phyloP scores from a whole-genome alignment of 495 filamentous ascomycete genomes.

The Talaromyces nanjingensis region DNA sequence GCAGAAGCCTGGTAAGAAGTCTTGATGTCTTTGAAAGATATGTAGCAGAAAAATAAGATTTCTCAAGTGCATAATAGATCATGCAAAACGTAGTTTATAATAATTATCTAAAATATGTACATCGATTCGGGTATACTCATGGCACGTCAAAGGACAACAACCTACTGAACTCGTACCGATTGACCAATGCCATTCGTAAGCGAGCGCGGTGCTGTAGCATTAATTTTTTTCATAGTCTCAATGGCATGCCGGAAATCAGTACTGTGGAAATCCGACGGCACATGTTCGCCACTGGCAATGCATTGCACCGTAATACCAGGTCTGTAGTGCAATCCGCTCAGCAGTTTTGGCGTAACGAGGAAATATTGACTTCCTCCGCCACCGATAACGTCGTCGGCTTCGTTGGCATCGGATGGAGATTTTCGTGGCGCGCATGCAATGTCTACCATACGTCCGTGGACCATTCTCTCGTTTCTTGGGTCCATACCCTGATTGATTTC shows the following conservation, averaged over 20 bases:
- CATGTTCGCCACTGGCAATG: slow-evolving; percentile 87
- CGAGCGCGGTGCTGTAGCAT: neutral
- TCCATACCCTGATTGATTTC: slow-evolving; percentile 99
- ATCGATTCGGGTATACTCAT: neutral
- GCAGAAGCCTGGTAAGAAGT: slow-evolving; percentile 11
- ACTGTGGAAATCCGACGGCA: slow-evolving; percentile 50
- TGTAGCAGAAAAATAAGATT: neutral
- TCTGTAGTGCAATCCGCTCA: slow-evolving; percentile 79
- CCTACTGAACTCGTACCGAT: neutral
- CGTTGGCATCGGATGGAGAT: slow-evolving; percentile 15
- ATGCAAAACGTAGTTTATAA: neutral
- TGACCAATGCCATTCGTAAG: neutral
- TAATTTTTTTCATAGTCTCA: slow-evolving; percentile 23
- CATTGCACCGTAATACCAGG: slow-evolving; percentile 86
- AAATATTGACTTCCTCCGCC: slow-evolving; percentile 63
- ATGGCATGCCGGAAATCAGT: slow-evolving; percentile 29
- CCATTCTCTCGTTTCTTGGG: slow-evolving; percentile 94
- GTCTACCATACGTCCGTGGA: slow-evolving; percentile 93
- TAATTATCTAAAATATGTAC: neutral
- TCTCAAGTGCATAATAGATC: neutral
- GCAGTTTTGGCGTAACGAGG: slow-evolving; percentile 96
- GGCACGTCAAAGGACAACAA: neutral
- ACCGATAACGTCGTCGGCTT: slow-evolving; percentile 20
- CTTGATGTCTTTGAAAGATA: neutral
- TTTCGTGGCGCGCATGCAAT: slow-evolving; percentile 79